Conservation (phyloP, 331 rosid species). For the Pyracantha coccinea region DNA sequence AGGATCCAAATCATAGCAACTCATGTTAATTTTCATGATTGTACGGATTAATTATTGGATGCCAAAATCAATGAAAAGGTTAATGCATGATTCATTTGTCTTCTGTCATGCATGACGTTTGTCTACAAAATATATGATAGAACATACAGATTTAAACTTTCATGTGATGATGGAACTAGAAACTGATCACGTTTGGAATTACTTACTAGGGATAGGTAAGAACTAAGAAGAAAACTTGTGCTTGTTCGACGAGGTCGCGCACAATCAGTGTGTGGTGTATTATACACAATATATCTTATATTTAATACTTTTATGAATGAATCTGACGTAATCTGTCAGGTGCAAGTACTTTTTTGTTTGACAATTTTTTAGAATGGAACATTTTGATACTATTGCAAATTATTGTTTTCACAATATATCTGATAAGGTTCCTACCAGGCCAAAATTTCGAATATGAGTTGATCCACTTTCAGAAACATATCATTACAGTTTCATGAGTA, state of each 20-base stretch:
- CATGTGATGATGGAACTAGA: too few species aligned
- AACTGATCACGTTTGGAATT: too few species aligned
- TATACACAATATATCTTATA: not conserved
- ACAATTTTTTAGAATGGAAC: not conserved
- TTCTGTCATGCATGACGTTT: too few species aligned
- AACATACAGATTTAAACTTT: too few species aligned
- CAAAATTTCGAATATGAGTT: not conserved
- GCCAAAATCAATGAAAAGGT: conserved; percentile 22
- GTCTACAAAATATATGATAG: too few species aligned
- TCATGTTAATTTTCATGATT: conserved; percentile 19
- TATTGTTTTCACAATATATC: not conserved
- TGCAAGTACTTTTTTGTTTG: not conserved
- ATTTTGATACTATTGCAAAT: not conserved
- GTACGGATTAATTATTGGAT: conserved; percentile 5
- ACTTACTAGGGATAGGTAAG: too few species aligned
- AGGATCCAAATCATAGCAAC: too few species aligned
- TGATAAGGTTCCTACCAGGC: not conserved
- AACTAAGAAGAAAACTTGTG: not conserved
- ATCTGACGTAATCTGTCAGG: not conserved
- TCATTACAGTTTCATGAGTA: not conserved
- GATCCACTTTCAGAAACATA: not conserved
- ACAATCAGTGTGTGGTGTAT: not conserved
- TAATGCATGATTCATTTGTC: not conserved
- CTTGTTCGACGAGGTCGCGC: not conserved
- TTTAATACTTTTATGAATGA: not conserved